Percentiles rank a stretch among this genome's conserved stretches.
phyloP scores from a whole-genome alignment of 768 basidiomycete species.

The Amanita molliuscula region DNA sequence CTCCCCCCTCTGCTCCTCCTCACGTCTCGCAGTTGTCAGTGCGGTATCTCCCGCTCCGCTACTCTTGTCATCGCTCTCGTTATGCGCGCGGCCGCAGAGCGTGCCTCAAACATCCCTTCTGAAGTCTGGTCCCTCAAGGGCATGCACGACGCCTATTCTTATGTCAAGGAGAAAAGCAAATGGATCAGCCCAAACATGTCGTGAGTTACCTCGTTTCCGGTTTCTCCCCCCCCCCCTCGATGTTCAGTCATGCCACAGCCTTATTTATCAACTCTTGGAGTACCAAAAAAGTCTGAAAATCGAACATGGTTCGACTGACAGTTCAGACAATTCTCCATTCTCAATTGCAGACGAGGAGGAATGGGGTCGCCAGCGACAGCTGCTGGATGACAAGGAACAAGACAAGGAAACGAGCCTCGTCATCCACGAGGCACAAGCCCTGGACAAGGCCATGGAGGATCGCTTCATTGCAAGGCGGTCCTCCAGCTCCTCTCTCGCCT shows the following conservation, averaged over 20 bases:
- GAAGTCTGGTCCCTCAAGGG: conserved; percentile 74
- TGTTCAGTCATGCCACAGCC: conserved; percentile 31
- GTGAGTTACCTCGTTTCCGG: conserved; percentile 37
- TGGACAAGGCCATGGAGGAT: conserved; percentile 85
- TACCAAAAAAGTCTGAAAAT: conserved; percentile 70
- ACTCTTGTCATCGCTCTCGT: conserved; percentile 86
- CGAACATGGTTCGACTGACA: conserved; percentile 34
- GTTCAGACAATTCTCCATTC: conserved; percentile 42
- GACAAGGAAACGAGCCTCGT: conserved; percentile 48
- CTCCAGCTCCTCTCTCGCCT: conserved; percentile 54
- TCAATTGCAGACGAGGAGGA: conserved; percentile 58
- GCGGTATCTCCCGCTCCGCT: conserved; percentile 86
- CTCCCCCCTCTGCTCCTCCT: conserved; percentile 14
- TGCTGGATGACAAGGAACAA: conserved; percentile 47
- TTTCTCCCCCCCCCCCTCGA: conserved; percentile 4
- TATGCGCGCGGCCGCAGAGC: conserved; percentile 81
- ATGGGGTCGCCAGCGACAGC: conserved; percentile 61
- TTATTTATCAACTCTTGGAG: conserved; percentile 90
- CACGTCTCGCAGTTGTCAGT: conserved; percentile 62
- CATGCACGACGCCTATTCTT: conserved; percentile 86
- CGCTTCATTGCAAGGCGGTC: conserved; percentile 67
- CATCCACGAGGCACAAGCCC: conserved; percentile 69
- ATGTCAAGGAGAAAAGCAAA: conserved; percentile 82
- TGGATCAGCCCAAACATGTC: conserved; percentile 93
- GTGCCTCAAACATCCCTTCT: conserved; percentile 54